These are phyloP conservation scores for Hysterangium stoloniferum DNA, from an alignment of 768 basidiomycete genomes.

Conservation along the genomic window DNA sequence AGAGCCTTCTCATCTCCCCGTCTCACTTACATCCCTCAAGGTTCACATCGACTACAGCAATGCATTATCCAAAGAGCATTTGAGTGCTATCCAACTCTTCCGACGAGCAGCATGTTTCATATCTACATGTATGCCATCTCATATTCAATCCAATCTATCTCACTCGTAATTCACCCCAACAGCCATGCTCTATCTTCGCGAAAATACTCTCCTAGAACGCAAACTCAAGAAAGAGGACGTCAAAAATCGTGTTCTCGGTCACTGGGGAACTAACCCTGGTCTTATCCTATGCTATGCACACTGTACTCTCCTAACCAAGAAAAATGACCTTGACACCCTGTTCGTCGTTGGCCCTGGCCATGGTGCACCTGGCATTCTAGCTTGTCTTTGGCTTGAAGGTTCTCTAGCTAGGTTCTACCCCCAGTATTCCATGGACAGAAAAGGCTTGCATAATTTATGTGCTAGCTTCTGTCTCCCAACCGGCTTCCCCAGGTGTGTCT, in stretches of 20 bases:
- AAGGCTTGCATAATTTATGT: slow-evolving; percentile 61
- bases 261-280: slow-evolving; percentile 82
- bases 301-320: slow-evolving; percentile 41
- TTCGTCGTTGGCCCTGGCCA: slow-evolving; percentile 83
- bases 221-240: slow-evolving; percentile 58
- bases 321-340: slow-evolving; percentile 52
- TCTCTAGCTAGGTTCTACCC: slow-evolving; percentile 54
- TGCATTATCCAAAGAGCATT: slow-evolving; percentile 43
- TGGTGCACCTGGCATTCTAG: slow-evolving; percentile 82
- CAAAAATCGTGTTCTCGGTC: slow-evolving; percentile 74
- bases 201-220: slow-evolving; percentile 60
- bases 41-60: slow-evolving; percentile 41
- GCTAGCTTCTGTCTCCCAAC: slow-evolving; percentile 72
- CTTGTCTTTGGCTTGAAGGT: slow-evolving; percentile 81
- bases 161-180: slow-evolving; percentile 5
- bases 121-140: slow-evolving; percentile 45
- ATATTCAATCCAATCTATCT: neutral
- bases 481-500: slow-evolving; percentile 66
- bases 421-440: slow-evolving; percentile 45
- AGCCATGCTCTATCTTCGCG: slow-evolving; percentile 80
- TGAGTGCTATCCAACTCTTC: slow-evolving; percentile 44
- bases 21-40: slow-evolving; percentile 41
- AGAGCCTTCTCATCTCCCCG: slow-evolving; percentile 59
- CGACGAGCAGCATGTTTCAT: slow-evolving; percentile 62
- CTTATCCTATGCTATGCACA: slow-evolving; percentile 66